phyloP scores from a whole-genome alignment of 2,329 filamentous ascomycete species.

The Alternaria conjuncta region DNA sequence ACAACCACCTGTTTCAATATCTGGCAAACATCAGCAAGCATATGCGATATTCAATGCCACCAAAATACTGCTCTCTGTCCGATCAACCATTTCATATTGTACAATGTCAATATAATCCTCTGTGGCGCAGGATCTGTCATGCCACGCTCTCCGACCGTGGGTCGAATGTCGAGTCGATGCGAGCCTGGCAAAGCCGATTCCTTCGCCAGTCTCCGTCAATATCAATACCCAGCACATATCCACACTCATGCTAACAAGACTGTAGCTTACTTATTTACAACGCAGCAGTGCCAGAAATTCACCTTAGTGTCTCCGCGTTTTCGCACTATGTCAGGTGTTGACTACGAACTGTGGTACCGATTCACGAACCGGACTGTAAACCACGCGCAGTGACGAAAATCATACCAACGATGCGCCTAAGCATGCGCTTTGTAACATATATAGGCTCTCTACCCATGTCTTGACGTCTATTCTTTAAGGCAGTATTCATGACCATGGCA shows the following conservation, averaged over 20 bases:
- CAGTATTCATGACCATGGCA: background rate
- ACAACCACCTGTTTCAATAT: background rate
- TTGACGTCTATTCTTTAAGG: background rate
- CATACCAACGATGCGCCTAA: background rate
- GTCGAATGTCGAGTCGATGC: background rate
- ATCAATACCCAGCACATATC: background rate
- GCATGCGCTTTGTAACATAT: background rate
- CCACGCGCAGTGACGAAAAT: background rate
- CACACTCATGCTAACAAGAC: background rate
- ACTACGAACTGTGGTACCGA: background rate
- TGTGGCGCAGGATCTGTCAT: background rate
- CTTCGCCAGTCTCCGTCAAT: background rate
- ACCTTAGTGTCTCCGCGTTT: background rate
- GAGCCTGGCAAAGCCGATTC: background rate
- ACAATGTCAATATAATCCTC: background rate
- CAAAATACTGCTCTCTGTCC: background rate
- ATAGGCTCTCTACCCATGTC: background rate
- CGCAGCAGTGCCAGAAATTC: background rate
- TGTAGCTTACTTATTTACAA: background rate
- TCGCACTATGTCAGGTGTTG: background rate
- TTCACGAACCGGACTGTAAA: background rate
- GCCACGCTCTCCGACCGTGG: background rate
- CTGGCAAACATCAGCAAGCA: background rate
- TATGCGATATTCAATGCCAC: background rate
- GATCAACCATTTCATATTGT: background rate